Evolutionary conservation across 129 eudicot species (phyloP).

Genomic region (Mikania micrantha): DNA sequence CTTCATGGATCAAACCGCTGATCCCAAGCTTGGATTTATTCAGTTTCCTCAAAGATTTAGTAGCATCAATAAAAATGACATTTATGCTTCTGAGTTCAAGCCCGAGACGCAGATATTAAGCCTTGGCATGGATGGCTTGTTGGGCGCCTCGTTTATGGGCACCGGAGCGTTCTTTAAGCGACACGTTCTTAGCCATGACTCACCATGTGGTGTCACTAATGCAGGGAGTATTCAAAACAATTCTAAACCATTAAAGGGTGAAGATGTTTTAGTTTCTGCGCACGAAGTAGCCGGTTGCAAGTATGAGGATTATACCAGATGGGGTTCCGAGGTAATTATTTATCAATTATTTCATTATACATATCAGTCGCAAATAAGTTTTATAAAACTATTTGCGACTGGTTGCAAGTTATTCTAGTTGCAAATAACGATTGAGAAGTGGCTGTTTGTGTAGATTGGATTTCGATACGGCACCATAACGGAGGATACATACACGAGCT

Average conservation of each 20-base stretch:
- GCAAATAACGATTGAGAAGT: background rate
- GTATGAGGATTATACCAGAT: conserved; percentile 40
- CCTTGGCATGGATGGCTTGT: conserved; percentile 58
- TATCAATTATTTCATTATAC: too few species aligned
- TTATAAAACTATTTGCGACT: background rate
- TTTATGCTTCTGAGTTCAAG: conserved; percentile 43
- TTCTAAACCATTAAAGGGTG: conserved; percentile 7
- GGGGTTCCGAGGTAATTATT: conserved; percentile 60
- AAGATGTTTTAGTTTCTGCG: conserved; percentile 30
- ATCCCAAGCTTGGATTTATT: conserved; percentile 41
- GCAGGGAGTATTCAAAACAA: background rate
- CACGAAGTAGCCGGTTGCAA: conserved; percentile 37
- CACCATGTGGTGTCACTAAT: conserved; percentile 2
- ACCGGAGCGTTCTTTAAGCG: conserved; percentile 56
- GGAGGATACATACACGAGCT: conserved; percentile 41
- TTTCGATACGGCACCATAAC: conserved; percentile 57
- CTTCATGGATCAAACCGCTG: conserved; percentile 26
- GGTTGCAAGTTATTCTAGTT: too few species aligned
- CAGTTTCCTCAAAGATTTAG: conserved; percentile 69
- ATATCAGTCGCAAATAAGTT: too few species aligned
- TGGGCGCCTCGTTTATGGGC: conserved; percentile 50
- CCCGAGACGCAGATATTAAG: conserved; percentile 23
- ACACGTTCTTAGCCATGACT: conserved; percentile 34
- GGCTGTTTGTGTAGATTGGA: conserved; percentile 35
- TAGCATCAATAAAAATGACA: conserved; percentile 45